Evolutionary conservation across 2,329 filamentous ascomycete species (phyloP).

Genomic region (Exserohilum rostratum): DNA sequence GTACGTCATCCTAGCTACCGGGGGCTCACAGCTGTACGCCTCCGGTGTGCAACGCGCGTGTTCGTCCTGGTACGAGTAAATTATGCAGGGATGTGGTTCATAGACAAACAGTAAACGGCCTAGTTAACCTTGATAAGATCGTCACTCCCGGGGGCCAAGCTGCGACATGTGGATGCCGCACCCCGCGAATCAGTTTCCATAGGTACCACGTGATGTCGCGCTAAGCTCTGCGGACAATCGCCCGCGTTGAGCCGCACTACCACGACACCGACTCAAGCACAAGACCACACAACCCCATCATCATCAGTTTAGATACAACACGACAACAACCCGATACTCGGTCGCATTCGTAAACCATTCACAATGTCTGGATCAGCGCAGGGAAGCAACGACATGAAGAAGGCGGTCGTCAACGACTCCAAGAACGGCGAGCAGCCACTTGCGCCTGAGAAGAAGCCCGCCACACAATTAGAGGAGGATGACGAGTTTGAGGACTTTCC

Average conservation of each 20-base stretch:
- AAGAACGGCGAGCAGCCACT: constrained; percentile 50
- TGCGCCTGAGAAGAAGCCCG: constrained; percentile 63
- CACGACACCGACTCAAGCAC: constrained; percentile 14
- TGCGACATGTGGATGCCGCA: constrained; percentile 1
- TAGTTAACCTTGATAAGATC: background rate
- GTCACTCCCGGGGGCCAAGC: constrained; percentile 4
- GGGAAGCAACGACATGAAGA: constrained; percentile 48
- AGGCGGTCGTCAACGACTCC: constrained; percentile 46
- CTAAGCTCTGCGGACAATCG: constrained; percentile 19
- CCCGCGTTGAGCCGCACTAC: constrained; percentile 27
- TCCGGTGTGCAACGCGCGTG: background rate
- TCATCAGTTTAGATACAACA: background rate
- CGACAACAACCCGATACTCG: background rate
- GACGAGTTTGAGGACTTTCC: constrained; percentile 99
- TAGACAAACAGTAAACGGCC: background rate
- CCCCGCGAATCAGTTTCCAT: constrained; percentile 10
- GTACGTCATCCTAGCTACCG: constrained; percentile 23
- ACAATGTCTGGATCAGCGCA: constrained; percentile 57
- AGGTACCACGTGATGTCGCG: constrained; percentile 25
- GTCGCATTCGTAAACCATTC: background rate
- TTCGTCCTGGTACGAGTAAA: background rate
- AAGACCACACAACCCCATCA: constrained; percentile 2
- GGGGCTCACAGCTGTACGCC: constrained; percentile 2
- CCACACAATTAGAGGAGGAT: constrained; percentile 84
- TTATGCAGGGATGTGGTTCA: background rate